Percentiles rank a stretch among this genome's conserved stretches.
These are phyloP conservation scores for Neckera pumila DNA, from an alignment of 225 moss, liverwort and hornwort species.

Conservation along the genomic window DNA sequence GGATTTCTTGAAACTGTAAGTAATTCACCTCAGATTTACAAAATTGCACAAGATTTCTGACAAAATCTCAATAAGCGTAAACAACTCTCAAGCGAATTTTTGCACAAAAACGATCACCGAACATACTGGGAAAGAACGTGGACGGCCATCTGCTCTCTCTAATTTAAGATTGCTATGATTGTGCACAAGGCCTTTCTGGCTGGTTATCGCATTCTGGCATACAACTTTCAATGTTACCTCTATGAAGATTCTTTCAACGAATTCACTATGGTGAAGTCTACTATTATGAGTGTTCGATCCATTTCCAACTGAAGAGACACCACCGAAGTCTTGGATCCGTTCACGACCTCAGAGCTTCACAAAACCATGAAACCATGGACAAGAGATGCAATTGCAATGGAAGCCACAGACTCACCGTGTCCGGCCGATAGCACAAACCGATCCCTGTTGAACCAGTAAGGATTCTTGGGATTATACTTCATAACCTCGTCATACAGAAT, in stretches of 20 bases:
- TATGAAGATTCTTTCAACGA: neutral
- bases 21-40: neutral
- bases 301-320: neutral
- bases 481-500: slow-evolving; percentile 93
- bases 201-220: neutral
- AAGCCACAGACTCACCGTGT: slow-evolving; percentile 29
- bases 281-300: neutral
- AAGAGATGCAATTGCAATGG: neutral
- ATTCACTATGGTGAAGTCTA: neutral
- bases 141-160: neutral
- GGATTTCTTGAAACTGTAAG: neutral
- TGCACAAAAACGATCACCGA: neutral
- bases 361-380: neutral
- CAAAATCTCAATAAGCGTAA: neutral
- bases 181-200: neutral
- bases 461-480: slow-evolving; percentile 91
- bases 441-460: slow-evolving; percentile 88
- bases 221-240: neutral
- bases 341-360: neutral
- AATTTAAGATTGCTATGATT: neutral
- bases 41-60: neutral
- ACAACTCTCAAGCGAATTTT: neutral
- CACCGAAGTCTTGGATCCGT: neutral
- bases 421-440: slow-evolving; percentile 90
- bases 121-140: neutral